phyloP scores from a whole-genome alignment of 1,284 basidiomycete genomes.

The Trametes hirsuta region DNA sequence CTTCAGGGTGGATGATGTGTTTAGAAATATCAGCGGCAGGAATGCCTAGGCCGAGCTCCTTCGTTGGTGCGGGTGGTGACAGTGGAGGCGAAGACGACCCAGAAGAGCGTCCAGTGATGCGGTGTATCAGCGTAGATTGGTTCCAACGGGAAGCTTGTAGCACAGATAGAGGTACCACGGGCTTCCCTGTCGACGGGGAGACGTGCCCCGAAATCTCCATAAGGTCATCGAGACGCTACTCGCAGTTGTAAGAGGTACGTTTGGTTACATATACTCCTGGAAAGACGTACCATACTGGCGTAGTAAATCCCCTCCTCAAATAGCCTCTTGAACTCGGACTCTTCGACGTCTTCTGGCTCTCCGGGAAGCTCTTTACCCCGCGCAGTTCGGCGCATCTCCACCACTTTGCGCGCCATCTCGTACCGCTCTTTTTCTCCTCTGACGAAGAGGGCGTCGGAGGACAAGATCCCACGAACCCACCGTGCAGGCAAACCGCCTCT shows the following conservation, averaged over 20 bases:
- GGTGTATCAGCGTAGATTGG: constrained; percentile 63
- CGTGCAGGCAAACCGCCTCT: constrained; percentile 69
- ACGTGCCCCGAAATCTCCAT: constrained; percentile 72
- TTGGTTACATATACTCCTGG: no score
- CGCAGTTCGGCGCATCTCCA: constrained; percentile 68
- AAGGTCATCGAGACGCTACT: constrained; percentile 76
- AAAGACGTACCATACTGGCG: constrained; percentile 75
- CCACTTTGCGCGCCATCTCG: constrained; percentile 72
- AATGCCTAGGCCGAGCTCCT: constrained; percentile 63
- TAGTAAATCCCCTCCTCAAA: constrained; percentile 88
- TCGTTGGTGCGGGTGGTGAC: constrained; percentile 49
- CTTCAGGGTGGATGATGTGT: constrained; percentile 25
- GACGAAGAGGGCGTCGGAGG: constrained; percentile 83
- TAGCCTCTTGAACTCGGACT: constrained; percentile 68
- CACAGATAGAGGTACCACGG: constrained; percentile 68
- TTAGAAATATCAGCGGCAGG: constrained; percentile 50
- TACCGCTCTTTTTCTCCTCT: constrained; percentile 82
- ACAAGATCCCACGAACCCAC: constrained; percentile 79
- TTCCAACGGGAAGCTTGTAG: constrained; percentile 83
- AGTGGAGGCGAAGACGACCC: constrained; percentile 39
- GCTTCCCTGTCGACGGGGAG: constrained; percentile 69
- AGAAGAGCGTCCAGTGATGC: constrained; percentile 49
- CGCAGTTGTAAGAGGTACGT: constrained; percentile 12
- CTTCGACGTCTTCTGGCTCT: constrained; percentile 47
- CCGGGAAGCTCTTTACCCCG: constrained; percentile 43